These are phyloP conservation scores for Exophiala phaeomuriformis DNA, from an alignment of 2,329 filamentous ascomycete species.

Conservation along the genomic window DNA sequence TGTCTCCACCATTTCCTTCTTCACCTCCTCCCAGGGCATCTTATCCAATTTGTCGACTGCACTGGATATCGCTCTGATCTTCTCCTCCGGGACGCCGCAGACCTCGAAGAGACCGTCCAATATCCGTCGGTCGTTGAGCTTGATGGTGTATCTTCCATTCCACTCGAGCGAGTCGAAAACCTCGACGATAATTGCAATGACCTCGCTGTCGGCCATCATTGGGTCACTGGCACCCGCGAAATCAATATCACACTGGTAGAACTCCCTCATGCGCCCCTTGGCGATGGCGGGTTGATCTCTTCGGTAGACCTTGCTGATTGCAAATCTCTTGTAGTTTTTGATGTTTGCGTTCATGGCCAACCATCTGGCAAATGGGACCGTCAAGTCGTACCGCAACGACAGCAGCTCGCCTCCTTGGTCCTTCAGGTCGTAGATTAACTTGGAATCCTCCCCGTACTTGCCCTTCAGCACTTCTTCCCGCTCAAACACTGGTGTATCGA, in stretches of 20 bases:
- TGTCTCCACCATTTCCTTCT: slow-evolving; percentile 86
- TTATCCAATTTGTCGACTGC: slow-evolving; percentile 97
- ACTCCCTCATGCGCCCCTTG: slow-evolving; percentile 89
- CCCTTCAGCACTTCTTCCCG: slow-evolving; percentile 77
- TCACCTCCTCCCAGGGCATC: slow-evolving; percentile 79
- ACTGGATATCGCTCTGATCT: slow-evolving; percentile 81
- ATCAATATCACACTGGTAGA: slow-evolving; percentile 96
- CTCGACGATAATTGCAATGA: slow-evolving; percentile 74
- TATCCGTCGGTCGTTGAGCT: slow-evolving; percentile 91
- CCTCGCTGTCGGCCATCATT: slow-evolving; percentile 89
- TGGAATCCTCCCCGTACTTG: slow-evolving; percentile 88
- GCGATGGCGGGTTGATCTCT: slow-evolving; percentile 78
- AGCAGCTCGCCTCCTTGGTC: slow-evolving; percentile 81
- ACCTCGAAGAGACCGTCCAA: slow-evolving; percentile 88
- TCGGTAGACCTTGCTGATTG: slow-evolving; percentile 87
- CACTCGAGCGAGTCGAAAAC: slow-evolving; percentile 75
- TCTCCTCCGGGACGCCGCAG: slow-evolving; percentile 77
- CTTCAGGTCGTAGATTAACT: slow-evolving; percentile 82
- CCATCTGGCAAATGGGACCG: slow-evolving; percentile 85
- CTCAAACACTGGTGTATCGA: slow-evolving; percentile 80
- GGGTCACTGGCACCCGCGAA: slow-evolving; percentile 72
- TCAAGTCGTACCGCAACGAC: slow-evolving; percentile 78
- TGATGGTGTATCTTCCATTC: slow-evolving; percentile 71
- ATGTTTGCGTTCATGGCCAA: slow-evolving; percentile 82
- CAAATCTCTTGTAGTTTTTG: slow-evolving; percentile 83